Percentiles rank a stretch among this genome's conserved stretches.
Evolutionary conservation across 1,284 basidiomycete species (phyloP).

Genomic region (Melanopsichium pennsylvanicum): DNA sequence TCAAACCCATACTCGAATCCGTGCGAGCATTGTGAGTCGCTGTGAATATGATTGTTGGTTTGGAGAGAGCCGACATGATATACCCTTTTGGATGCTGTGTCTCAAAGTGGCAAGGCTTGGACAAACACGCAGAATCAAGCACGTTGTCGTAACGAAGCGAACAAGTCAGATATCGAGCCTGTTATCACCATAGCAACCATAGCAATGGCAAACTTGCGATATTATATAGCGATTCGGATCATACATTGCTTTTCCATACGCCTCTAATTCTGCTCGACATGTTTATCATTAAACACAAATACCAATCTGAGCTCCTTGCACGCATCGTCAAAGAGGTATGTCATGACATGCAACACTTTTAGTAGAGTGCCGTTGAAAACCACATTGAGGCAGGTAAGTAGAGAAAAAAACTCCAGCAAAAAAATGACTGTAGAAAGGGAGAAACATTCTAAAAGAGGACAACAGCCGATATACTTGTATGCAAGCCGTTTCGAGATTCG

Average conservation of each 20-base stretch:
- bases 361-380: not conserved
- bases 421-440: no score
- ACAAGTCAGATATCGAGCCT: no score
- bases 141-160: no score
- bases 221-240: no score
- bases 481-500: no score
- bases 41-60: not conserved
- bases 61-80: not conserved
- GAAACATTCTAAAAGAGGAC: no score
- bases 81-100: not conserved
- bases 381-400: not conserved
- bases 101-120: no score
- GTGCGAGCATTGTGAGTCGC: constrained; percentile 16
- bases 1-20: constrained; percentile 18
- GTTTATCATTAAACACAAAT: not conserved
- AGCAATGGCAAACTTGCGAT: no score
- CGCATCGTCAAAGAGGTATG: not conserved
- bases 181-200: no score
- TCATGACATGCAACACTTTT: not conserved
- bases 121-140: no score
- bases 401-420: no score
- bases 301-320: not conserved
- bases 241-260: not conserved
- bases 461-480: no score
- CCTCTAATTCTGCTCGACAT: not conserved